Evolutionary conservation across 176 grass and related monocot genomes (phyloP).

Genomic region (Phoenix roebelenii): DNA sequence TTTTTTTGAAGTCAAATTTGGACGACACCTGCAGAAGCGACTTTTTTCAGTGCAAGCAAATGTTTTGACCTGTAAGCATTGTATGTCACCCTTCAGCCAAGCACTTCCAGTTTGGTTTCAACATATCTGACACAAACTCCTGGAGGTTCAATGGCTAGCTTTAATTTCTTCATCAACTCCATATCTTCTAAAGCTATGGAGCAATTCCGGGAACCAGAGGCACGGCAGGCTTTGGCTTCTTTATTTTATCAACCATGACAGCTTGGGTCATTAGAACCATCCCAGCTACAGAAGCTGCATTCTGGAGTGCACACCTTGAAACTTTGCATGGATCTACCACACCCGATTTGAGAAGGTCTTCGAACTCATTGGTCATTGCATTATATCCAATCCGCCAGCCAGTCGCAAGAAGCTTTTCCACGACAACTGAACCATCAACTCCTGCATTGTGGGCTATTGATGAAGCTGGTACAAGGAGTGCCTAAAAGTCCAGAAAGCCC

Average conservation of each 20-base stretch:
- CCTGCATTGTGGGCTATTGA: conserved; percentile 65
- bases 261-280: conserved; percentile 75
- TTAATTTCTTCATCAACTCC: too few relatives aligned
- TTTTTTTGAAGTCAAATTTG: too few relatives aligned
- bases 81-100: too few relatives aligned
- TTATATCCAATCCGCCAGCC: conserved; percentile 78
- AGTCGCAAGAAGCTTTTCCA: conserved; percentile 57
- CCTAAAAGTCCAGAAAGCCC: conserved; percentile 27
- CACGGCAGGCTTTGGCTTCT: conserved; percentile 50
- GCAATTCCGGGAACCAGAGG: conserved; percentile 61
- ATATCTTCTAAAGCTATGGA: conserved; percentile 20
- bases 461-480: conserved; percentile 65
- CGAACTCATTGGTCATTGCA: conserved; percentile 49
- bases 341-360: conserved; percentile 65
- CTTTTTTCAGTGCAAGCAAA: too few relatives aligned
- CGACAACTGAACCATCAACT: conserved; percentile 53
- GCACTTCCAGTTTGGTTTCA: too few relatives aligned
- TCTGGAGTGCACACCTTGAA: conserved; percentile 66
- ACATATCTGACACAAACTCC: too few relatives aligned
- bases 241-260: conserved; percentile 71
- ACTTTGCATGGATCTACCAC: conserved; percentile 82
- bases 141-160: too few relatives aligned
- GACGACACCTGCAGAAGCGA: too few relatives aligned
- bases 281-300: conserved; percentile 68
- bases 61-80: too few relatives aligned